Evolutionary conservation across 352 stramenopile species (phyloP).

Genomic region (Phytopythium ostracodes): DNA sequence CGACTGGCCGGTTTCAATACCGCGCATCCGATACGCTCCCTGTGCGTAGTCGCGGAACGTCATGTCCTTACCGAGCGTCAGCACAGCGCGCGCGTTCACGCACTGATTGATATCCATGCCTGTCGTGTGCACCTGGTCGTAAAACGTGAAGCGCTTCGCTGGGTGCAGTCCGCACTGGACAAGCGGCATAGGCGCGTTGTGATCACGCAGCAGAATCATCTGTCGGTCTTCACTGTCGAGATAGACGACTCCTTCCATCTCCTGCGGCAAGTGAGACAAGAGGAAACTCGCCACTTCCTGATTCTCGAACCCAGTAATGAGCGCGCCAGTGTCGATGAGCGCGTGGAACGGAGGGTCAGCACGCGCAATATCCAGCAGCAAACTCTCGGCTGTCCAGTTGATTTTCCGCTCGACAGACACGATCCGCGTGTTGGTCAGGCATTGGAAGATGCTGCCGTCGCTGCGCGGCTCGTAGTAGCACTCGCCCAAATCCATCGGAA

Average conservation of each 20-base stretch:
- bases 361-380: constrained; percentile 76
- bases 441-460: constrained; percentile 98
- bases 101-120: constrained; percentile 93
- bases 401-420: constrained; percentile 82
- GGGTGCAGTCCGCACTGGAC: constrained; percentile 83
- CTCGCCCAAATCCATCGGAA: constrained; percentile 98
- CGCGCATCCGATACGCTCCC: constrained; percentile 90
- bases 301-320: constrained; percentile 91
- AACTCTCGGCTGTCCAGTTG: constrained; percentile 71
- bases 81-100: constrained; percentile 81
- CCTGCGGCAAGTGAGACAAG: constrained; percentile 57
- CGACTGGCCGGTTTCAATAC: constrained; percentile 88
- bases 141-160: constrained; percentile 90
- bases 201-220: constrained; percentile 93
- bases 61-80: constrained; percentile 96
- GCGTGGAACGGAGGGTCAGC: constrained; percentile 76
- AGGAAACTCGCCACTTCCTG: constrained; percentile 84
- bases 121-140: constrained; percentile 93
- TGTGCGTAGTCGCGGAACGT: constrained; percentile 93
- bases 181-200: constrained; percentile 93
- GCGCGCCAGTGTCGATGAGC: constrained; percentile 89
- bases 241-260: constrained; percentile 91
- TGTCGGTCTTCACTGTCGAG: constrained; percentile 86
- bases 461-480: constrained; percentile 98
- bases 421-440: constrained; percentile 93